phyloP scores from a whole-genome alignment of 1,284 basidiomycete genomes.

The Leccinum griseonigrum region DNA sequence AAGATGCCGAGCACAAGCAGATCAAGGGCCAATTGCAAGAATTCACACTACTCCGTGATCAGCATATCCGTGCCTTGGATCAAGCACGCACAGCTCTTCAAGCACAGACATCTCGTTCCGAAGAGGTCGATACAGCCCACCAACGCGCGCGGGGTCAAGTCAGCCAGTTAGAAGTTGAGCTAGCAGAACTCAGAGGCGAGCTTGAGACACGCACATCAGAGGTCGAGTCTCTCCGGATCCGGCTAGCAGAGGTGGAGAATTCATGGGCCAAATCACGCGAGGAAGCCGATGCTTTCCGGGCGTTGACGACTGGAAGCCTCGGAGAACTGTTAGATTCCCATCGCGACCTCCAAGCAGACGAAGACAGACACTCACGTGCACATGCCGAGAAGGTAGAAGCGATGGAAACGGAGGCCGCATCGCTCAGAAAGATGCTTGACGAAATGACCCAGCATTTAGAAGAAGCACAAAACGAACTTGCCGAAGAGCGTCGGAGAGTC shows the following conservation, averaged over 20 bases:
- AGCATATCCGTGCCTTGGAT: slow-evolving; percentile 84
- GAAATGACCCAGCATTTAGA: slow-evolving; percentile 74
- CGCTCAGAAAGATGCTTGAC: slow-evolving; percentile 74
- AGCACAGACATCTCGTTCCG: slow-evolving; percentile 73
- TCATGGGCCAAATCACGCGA: slow-evolving; percentile 87
- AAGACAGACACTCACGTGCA: slow-evolving; percentile 68
- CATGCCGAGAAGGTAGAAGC: slow-evolving; percentile 81
- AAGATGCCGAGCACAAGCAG: slow-evolving; percentile 75
- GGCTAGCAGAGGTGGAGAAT: slow-evolving; percentile 76
- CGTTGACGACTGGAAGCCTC: slow-evolving; percentile 79
- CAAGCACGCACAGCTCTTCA: slow-evolving; percentile 80
- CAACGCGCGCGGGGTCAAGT: slow-evolving; percentile 68
- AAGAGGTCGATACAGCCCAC: slow-evolving; percentile 80
- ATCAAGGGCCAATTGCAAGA: slow-evolving; percentile 72
- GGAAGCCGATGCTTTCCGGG: slow-evolving; percentile 84
- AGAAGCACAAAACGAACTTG: slow-evolving; percentile 66
- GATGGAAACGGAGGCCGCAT: slow-evolving; percentile 74
- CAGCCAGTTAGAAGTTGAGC: slow-evolving; percentile 64
- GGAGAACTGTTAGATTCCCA: slow-evolving; percentile 85
- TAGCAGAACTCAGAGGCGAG: slow-evolving; percentile 77
- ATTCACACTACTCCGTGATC: slow-evolving; percentile 65
- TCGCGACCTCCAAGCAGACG: slow-evolving; percentile 75
- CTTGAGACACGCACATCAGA: slow-evolving; percentile 73
- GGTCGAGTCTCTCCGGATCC: slow-evolving; percentile 62
- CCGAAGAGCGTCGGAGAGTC: slow-evolving; percentile 65